Conservation (phyloP, 2,329 filamentous ascomycete genomes). For the Paramyrothecium sp. region DNA sequence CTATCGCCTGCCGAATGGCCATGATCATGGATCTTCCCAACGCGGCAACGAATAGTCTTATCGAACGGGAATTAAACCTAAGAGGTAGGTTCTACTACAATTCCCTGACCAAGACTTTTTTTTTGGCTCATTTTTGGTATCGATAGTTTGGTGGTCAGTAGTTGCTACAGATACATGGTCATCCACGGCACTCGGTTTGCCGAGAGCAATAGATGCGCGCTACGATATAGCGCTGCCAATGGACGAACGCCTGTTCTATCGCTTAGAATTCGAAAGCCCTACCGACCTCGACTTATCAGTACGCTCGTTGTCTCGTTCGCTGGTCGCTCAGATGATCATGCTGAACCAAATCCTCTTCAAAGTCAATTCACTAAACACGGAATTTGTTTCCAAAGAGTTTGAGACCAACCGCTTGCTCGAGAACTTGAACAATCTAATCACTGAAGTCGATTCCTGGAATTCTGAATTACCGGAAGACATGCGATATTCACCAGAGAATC, state of each 20-base stretch:
- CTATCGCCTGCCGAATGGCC: slow-evolving; percentile 32
- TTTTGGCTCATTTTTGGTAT: neutral
- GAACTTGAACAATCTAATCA: slow-evolving; percentile 27
- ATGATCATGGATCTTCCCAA: slow-evolving; percentile 33
- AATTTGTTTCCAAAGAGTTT: slow-evolving; percentile 3
- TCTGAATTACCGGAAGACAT: slow-evolving; percentile 34
- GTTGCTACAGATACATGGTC: slow-evolving; percentile 17
- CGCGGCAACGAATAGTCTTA: slow-evolving; percentile 16
- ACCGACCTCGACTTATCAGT: neutral
- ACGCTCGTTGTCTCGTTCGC: neutral
- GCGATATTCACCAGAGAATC: slow-evolving; percentile 35
- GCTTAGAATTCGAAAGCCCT: neutral
- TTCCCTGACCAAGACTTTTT: too few relatives aligned
- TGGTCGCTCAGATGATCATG: slow-evolving; percentile 17
- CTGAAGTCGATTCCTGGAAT: slow-evolving; percentile 6
- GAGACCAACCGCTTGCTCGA: slow-evolving; percentile 24
- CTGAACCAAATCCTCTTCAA: slow-evolving; percentile 31
- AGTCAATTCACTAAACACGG: slow-evolving; percentile 30
- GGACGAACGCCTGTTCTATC: slow-evolving; percentile 20
- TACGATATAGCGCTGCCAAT: slow-evolving; percentile 30
- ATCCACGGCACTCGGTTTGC: slow-evolving; percentile 16
- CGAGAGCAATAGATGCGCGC: slow-evolving; percentile 4
- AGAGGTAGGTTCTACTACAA: slow-evolving; percentile 16
- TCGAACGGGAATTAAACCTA: slow-evolving; percentile 34
- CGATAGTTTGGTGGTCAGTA: slow-evolving; percentile 18